Percentiles rank a stretch among this genome's conserved stretches.
Evolutionary conservation across 306 rosid genomes (phyloP).

Genomic region (Phaseolus lunatus): DNA sequence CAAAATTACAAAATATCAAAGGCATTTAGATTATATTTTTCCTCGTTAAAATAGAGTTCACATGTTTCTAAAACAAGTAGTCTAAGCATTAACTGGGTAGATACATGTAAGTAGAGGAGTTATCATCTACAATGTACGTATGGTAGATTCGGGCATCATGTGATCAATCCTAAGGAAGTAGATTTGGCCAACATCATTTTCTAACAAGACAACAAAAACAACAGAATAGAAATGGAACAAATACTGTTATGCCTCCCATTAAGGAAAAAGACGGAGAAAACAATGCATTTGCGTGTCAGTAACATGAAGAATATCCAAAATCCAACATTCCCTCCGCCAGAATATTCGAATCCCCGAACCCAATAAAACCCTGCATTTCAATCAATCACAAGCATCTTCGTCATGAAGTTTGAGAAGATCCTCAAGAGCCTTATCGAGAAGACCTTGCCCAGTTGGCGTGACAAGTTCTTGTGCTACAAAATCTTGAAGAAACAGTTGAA

Average conservation of each 20-base stretch:
- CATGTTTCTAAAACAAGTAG: no score
- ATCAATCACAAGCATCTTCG: background rate
- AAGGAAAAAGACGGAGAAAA: background rate
- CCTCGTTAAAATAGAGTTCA: no score
- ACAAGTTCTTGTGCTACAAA: slow-evolving; percentile 80
- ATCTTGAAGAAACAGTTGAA: slow-evolving; percentile 80
- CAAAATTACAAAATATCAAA: no score
- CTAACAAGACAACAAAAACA: slow-evolving; percentile 6
- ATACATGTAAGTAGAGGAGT: no score
- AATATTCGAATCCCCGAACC: background rate
- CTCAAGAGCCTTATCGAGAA: slow-evolving; percentile 74
- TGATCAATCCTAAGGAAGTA: background rate
- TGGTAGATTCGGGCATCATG: background rate
- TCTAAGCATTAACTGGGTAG: no score
- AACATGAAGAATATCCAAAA: background rate
- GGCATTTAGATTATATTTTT: no score
- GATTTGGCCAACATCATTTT: background rate
- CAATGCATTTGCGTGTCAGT: background rate
- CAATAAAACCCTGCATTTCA: background rate
- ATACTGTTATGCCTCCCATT: background rate
- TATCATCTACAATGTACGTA: background rate
- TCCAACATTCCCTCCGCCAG: slow-evolving; percentile 2
- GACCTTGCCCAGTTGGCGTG: slow-evolving; percentile 88
- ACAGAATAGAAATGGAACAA: background rate
- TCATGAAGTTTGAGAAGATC: slow-evolving; percentile 81